Base-by-base conservation (phyloP, 305 asterid genomes). In the Solanum hybrid region DNA sequence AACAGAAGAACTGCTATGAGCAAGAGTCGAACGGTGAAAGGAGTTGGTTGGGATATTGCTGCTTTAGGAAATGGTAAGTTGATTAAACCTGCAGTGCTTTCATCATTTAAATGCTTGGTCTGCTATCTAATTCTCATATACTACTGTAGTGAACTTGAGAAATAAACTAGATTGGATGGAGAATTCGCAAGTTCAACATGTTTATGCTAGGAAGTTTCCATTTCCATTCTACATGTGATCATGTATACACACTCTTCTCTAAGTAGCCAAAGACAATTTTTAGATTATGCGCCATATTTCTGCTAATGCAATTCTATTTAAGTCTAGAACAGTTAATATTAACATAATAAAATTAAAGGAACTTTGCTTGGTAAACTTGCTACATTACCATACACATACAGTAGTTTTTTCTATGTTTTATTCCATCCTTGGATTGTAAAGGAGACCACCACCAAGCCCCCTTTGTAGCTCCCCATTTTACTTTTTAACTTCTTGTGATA, bases 1-100 rank as follows among this genome's bases (percentile, higher is more conserved):
- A 97, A 96, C 94, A 95, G 99, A 92, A 95, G 99, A 93, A 97
- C 99, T 72, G 99, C 96, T 32, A 97, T 97, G 99, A 97, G 99
- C 94, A 93, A 94, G 84, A 94, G 90, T 85, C 93, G 94, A 77
- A 93, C 86, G 40, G 99, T 97, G 92, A 97, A 80, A 91, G 99
- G 99, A 91, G 99, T 97, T 93, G 99, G 99, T 77, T 97, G 99
- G 99, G 99, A 94, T 72, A 88, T 94, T 92, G 93, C 98, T 90
- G 99, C 99, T 5, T 81, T 97, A 90, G 99, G 99, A 93, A 97
- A 97, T 93, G 99, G 99, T 97, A 89, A 93, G 96, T 90, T 66
- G 86, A 69, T 85, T 64, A 88, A 69, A 26, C 64, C 45, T 88
- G 19, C 34, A 0, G 45, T 34, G 7, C 11, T 7, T 78, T 24